Evolutionary conservation across 1,139 yeast species (phyloP), one percentile per base, ranked within the genome.

Genomic region (Insectozyma bohioensis): DNA sequence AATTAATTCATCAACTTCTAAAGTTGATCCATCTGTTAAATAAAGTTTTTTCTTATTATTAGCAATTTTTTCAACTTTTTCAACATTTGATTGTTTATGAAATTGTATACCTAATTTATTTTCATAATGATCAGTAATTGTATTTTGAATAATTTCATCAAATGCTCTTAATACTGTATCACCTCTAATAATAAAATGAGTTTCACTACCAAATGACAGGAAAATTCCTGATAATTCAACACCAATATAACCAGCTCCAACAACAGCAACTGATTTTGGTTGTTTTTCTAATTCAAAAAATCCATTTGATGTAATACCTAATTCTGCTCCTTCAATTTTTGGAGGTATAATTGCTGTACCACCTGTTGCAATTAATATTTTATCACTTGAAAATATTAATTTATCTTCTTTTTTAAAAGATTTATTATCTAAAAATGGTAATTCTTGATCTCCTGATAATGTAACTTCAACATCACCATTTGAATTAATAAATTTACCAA

Each of bases 221-320:
- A 92, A 92, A 28, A 92, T 87, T 43, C 98, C 98, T 4, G 97
- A 85, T 36, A 92, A 75, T 63, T 92, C 99, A 30, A 88, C 85
- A 37, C 96, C 97, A 57, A 92, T 92, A 66, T 92, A 92, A 29
- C 99, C 99, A 24, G 97, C 97, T 47, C 99, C 99, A 11, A 92
- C 95, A 43, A 94, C 73, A 2, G 95, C 97, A 18, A 92, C 98
- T 33, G 80, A 72, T 61, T 86, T 82, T 31, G 98, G 98, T 63
- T 90, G 97, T 29, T 67, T 55, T 40, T 73, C 80, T 46, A 92
- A 69, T 43, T 75, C 78, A 53, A 92, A 92, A 60, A 94, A 94
- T 1, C 97, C 96, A 57, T 92, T 95, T 12, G 97, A 87, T 35
- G 86, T 80, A 43, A 78, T 82, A 42, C 97, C 97, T 43, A 74